These are phyloP conservation scores for Actinomortierella wolfii DNA, from an alignment of 371 early-diverging fungal species.

Conservation along the genomic window DNA sequence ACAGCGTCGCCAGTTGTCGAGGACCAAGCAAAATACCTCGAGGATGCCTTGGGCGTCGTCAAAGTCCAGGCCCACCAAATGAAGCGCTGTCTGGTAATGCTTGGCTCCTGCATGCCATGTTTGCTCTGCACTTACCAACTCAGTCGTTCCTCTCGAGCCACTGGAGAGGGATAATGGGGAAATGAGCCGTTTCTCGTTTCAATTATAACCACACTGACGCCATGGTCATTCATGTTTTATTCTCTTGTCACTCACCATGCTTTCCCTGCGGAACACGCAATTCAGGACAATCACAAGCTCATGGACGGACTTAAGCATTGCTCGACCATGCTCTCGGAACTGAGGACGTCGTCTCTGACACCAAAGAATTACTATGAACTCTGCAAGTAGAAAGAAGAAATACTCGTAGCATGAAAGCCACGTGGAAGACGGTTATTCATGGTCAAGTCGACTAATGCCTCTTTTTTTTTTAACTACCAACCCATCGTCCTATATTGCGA, in stretches of 20 bases:
- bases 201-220: neutral
- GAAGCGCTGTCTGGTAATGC: slow-evolving; percentile 81
- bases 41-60: slow-evolving; percentile 83
- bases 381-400: slow-evolving; percentile 65
- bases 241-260: neutral
- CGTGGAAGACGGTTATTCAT: neutral
- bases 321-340: slow-evolving; percentile 94
- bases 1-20: slow-evolving; percentile 51
- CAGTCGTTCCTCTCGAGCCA: neutral
- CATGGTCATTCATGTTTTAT: neutral
- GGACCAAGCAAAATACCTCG: slow-evolving; percentile 83
- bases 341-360: slow-evolving; percentile 89
- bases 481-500: neutral
- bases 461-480: neutral
- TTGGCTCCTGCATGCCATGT: neutral
- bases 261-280: slow-evolving; percentile 1
- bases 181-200: neutral
- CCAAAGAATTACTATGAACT: slow-evolving; percentile 98
- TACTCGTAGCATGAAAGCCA: neutral
- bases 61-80: slow-evolving; percentile 90
- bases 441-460: neutral
- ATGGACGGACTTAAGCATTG: slow-evolving; percentile 97
- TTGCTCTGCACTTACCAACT: neutral
- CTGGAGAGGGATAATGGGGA: neutral
- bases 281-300: slow-evolving; percentile 82